Percentiles rank a stretch among this genome's conserved stretches.
Evolutionary conservation across 179 eudicot genomes (phyloP).

Genomic region (Sideroxylon spinosum): DNA sequence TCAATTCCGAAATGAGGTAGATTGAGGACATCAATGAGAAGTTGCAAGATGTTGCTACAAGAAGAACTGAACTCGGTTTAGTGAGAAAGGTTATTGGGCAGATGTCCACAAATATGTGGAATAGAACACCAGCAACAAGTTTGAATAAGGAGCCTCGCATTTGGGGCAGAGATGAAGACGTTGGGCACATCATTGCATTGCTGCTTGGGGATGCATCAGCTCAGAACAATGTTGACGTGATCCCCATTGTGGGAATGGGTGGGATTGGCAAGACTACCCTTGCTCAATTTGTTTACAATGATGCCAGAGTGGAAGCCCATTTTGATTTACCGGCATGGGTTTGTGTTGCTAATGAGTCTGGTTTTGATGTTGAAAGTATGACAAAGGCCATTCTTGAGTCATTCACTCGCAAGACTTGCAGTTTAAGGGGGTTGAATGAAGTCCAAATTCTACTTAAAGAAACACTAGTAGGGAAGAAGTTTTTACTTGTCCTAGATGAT

Average conservation of each 20-base stretch:
- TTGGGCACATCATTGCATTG: not conserved
- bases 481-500: conserved; percentile 13
- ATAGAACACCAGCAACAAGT: not conserved
- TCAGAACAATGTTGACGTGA: not conserved
- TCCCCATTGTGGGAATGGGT: not conserved
- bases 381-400: not conserved
- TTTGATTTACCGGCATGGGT: conserved; percentile 5
- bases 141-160: conserved; percentile 11
- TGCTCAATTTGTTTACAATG: not conserved
- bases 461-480: not conserved
- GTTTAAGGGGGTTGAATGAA: not conserved
- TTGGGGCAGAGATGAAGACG: conserved; percentile 26
- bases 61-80: not conserved
- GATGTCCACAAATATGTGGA: no score
- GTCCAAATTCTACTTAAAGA: not conserved
- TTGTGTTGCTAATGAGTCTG: conserved; percentile 11
- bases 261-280: conserved; percentile 18
- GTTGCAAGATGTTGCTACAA: not conserved
- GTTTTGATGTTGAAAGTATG: conserved; percentile 3
- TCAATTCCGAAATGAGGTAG: not conserved
- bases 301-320: not conserved
- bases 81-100: not conserved
- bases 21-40: not conserved
- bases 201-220: not conserved
- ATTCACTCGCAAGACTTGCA: not conserved